phyloP scores from a whole-genome alignment of 129 eudicot genomes.

The Arctium lappa region DNA sequence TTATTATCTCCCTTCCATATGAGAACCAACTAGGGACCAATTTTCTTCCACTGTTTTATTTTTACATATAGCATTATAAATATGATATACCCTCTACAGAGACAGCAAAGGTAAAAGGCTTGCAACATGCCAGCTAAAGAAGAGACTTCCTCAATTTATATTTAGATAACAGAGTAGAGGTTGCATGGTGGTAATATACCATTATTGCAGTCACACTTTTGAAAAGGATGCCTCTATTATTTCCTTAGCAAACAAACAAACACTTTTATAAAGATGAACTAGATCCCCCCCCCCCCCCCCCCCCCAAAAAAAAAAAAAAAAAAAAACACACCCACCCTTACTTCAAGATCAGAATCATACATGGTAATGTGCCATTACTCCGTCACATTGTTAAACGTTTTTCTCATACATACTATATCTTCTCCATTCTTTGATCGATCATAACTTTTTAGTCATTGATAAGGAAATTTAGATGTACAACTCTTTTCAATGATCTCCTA shows the following conservation, averaged over 20 bases:
- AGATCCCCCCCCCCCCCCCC: too few relatives aligned
- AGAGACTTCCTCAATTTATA: background rate
- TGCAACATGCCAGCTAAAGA: background rate
- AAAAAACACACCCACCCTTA: too few relatives aligned
- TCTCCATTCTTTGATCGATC: background rate
- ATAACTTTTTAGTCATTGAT: background rate
- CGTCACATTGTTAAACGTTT: background rate
- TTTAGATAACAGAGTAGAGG: background rate
- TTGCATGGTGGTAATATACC: background rate
- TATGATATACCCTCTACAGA: background rate
- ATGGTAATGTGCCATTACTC: too few relatives aligned
- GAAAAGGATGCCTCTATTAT: background rate
- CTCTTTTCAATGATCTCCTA: background rate
- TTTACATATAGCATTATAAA: background rate
- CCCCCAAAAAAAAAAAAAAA: too few relatives aligned
- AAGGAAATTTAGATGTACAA: conserved; percentile 7
- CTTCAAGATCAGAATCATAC: too few relatives aligned
- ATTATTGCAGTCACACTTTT: background rate
- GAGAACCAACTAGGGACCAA: conserved; percentile 14
- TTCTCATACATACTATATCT: conserved; percentile 9
- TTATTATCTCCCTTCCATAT: background rate
- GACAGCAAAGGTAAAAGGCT: background rate
- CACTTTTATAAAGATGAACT: background rate
- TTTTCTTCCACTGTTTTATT: background rate
- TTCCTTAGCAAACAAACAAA: background rate